Evolutionary conservation across 495 filamentous ascomycete genomes (phyloP).

Genomic region (Penicillium turbatum): DNA sequence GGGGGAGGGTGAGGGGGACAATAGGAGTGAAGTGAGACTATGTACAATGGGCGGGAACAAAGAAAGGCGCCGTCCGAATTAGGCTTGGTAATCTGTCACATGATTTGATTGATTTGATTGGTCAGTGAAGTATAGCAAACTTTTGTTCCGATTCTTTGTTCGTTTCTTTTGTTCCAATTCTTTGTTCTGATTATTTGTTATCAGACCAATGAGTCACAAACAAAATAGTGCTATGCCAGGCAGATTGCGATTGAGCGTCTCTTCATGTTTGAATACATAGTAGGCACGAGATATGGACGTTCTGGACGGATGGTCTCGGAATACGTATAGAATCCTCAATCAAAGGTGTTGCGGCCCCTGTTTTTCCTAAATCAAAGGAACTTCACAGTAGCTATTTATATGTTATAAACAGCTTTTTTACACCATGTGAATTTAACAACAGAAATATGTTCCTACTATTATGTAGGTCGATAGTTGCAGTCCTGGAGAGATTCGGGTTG

Average conservation of each 20-base stretch:
- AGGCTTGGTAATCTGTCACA: slow-evolving; percentile 5
- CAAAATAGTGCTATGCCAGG: too few relatives aligned
- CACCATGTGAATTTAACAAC: too few relatives aligned
- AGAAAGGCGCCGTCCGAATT: not conserved
- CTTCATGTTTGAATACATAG: too few relatives aligned
- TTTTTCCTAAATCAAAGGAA: too few relatives aligned
- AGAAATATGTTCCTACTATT: not conserved
- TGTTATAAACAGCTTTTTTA: too few relatives aligned
- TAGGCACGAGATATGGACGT: not conserved
- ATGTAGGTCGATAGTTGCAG: not conserved
- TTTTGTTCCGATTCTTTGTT: not conserved
- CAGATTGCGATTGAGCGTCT: too few relatives aligned
- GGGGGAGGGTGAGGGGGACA: slow-evolving; percentile 13
- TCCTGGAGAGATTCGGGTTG: slow-evolving; percentile 1
- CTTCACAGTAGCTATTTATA: too few relatives aligned
- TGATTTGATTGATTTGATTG: not conserved
- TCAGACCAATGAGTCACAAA: too few relatives aligned
- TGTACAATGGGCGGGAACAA: not conserved
- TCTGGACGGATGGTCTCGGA: not conserved
- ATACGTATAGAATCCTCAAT: too few relatives aligned
- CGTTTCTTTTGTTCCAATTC: not conserved
- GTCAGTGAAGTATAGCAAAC: slow-evolving; percentile 1
- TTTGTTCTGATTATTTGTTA: too few relatives aligned
- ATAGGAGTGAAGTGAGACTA: slow-evolving; percentile 11
- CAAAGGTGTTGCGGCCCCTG: too few relatives aligned